Percentiles rank a stretch among this genome's conserved stretches.
These are phyloP conservation scores for Escallonia herrerae DNA, from an alignment of 129 eudicot genomes.

Conservation along the genomic window DNA sequence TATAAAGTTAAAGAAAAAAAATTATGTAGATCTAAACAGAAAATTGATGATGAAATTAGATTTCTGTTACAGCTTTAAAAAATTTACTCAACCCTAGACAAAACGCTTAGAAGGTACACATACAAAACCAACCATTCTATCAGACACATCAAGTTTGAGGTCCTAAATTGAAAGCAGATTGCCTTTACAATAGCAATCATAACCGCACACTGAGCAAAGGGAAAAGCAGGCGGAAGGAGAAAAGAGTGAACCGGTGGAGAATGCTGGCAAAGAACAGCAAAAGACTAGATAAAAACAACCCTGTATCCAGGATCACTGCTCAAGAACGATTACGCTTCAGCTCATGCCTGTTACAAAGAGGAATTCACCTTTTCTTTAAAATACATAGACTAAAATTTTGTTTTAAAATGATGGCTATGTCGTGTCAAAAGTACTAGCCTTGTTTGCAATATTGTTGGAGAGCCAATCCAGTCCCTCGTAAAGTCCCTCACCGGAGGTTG, in stretches of 20 bases:
- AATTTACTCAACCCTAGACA: slow-evolving; percentile 5
- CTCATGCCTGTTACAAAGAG: slow-evolving; percentile 40
- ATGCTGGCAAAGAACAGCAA: slow-evolving; percentile 5
- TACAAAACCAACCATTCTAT: slow-evolving; percentile 23
- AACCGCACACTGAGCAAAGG: slow-evolving; percentile 16
- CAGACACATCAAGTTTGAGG: slow-evolving; percentile 9
- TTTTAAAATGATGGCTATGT: no score
- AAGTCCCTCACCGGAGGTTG: slow-evolving; percentile 99
- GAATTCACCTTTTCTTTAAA: no score
- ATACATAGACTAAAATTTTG: no score
- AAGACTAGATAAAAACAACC: slow-evolving; percentile 39
- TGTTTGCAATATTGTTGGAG: slow-evolving; percentile 98
- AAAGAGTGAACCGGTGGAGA: not conserved
- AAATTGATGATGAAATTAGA: not conserved
- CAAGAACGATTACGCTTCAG: slow-evolving; percentile 17
- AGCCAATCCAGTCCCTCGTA: slow-evolving; percentile 99
- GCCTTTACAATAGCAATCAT: slow-evolving; percentile 17
- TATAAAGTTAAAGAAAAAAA: no score
- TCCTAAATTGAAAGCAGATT: slow-evolving; percentile 18
- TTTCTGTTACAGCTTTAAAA: slow-evolving; percentile 6
- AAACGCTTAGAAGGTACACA: slow-evolving; percentile 9
- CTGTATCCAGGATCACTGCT: slow-evolving; percentile 43
- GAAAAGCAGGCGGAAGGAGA: not conserved
- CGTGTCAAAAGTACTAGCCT: slow-evolving; percentile 23
- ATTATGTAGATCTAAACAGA: not conserved